Evolutionary conservation across 2,329 filamentous ascomycete genomes (phyloP).

Genomic region (Atkinsonella texensis): DNA sequence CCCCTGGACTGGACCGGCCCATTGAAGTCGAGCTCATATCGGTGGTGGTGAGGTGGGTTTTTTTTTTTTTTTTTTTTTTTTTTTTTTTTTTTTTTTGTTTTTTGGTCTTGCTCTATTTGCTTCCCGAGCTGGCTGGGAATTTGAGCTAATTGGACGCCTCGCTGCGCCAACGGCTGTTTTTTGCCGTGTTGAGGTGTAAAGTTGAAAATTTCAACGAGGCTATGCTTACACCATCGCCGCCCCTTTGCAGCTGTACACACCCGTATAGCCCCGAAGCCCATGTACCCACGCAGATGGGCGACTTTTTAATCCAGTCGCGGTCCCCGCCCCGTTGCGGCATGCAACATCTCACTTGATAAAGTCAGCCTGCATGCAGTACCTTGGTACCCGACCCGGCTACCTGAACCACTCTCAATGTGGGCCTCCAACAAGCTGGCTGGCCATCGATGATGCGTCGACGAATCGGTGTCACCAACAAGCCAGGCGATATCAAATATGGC

Average conservation of each 20-base stretch:
- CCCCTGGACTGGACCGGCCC: background rate
- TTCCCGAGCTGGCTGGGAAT: background rate
- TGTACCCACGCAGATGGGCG: no score
- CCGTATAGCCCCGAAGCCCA: no score
- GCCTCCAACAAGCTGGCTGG: background rate
- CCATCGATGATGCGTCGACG: no score
- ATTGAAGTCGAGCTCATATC: background rate
- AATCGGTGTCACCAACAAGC: background rate
- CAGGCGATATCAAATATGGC: background rate
- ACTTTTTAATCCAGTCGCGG: no score
- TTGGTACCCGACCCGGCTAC: background rate
- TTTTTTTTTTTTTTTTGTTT: background rate
- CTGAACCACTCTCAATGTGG: background rate
- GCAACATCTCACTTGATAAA: no score
- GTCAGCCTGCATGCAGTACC: background rate
- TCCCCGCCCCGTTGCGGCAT: no score
- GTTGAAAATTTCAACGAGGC: background rate
- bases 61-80: background rate
- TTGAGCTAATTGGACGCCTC: background rate
- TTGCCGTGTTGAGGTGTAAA: background rate
- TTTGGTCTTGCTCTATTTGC: background rate
- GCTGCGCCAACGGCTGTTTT: background rate
- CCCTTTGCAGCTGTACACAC: background rate
- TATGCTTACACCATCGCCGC: background rate
- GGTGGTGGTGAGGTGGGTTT: background rate